Evolutionary conservation across 108 stramenopile genomes (phyloP).

Genomic region (Schizochytrium sp.): DNA sequence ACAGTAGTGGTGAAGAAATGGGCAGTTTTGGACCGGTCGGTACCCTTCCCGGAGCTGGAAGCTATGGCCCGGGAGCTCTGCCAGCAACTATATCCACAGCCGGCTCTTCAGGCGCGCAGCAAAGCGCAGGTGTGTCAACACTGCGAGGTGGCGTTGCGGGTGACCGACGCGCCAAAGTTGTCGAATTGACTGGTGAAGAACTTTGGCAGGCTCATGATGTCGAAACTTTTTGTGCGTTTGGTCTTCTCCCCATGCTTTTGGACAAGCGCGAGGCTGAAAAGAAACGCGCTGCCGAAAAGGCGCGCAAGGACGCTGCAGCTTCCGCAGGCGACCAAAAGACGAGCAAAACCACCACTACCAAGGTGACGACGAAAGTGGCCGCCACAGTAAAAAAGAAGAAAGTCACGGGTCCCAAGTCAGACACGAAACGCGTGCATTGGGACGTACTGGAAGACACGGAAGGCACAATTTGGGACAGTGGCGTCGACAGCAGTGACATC

Average conservation of each 20-base stretch:
- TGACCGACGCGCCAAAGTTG: not conserved
- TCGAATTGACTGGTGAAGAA: not conserved
- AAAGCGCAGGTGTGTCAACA: too few relatives aligned
- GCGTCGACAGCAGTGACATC: not conserved
- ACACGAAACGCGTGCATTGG: constrained; percentile 26
- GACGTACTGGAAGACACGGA: constrained; percentile 11
- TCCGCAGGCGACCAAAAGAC: not conserved
- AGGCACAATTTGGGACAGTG: constrained; percentile 23
- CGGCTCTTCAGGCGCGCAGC: too few relatives aligned
- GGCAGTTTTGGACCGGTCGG: too few relatives aligned
- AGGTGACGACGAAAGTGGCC: not conserved
- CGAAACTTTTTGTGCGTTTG: not conserved
- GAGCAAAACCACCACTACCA: not conserved
- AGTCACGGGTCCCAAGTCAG: not conserved
- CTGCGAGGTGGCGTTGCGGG: not conserved
- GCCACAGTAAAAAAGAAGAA: constrained; percentile 15
- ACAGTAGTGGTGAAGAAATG: too few relatives aligned
- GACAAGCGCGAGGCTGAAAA: not conserved
- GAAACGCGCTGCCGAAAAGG: not conserved
- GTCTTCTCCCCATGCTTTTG: not conserved
- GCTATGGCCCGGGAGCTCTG: too few relatives aligned
- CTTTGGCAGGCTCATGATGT: not conserved
- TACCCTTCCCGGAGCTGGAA: too few relatives aligned
- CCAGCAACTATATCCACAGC: too few relatives aligned
- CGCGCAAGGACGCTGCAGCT: not conserved